A percentile compares a stretch with the other conserved stretches of the same genome.
phyloP scores from a whole-genome alignment of 495 filamentous ascomycete genomes.

The Gamarada debralockiae region DNA sequence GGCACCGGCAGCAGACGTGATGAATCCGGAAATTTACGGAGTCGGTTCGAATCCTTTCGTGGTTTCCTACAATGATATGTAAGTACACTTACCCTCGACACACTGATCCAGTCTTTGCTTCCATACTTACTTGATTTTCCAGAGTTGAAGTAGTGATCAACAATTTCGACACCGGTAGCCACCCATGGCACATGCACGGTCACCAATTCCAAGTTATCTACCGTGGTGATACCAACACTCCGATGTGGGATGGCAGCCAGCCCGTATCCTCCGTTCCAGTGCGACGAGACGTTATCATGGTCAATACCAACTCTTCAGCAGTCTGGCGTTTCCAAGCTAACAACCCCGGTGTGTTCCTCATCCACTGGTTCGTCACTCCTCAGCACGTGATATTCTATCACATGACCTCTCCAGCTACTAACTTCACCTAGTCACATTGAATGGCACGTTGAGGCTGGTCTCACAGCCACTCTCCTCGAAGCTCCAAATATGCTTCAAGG shows the following conservation, averaged over 20 bases:
- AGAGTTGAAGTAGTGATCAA: constrained; percentile 77
- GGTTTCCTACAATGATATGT: constrained; percentile 46
- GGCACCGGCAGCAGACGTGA: no score
- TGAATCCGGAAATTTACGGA: constrained; percentile 71
- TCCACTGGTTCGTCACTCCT: no score
- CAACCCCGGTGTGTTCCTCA: constrained; percentile 47
- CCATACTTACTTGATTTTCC: constrained; percentile 27
- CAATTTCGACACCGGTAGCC: constrained; percentile 64
- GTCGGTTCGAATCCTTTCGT: constrained; percentile 61
- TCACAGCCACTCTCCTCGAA: no score
- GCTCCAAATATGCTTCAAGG: no score
- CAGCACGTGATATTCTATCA: no score
- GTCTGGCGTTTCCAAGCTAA: constrained; percentile 63
- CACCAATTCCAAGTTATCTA: constrained; percentile 47
- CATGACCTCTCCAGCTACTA: no score
- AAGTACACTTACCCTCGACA: neutral
- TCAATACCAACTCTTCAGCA: constrained; percentile 49
- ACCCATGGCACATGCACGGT: constrained; percentile 60
- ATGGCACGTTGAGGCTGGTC: no score
- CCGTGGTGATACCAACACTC: no score
- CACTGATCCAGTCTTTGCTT: no score
- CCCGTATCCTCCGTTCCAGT: constrained; percentile 28
- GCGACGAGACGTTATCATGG: constrained; percentile 50
- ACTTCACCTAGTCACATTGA: no score
- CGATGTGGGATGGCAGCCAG: constrained; percentile 23